Evolutionary conservation across 1,284 basidiomycete species (phyloP), one percentile per base, ranked within the genome.

Genomic region (Austroboletus novae-zelandiae): DNA sequence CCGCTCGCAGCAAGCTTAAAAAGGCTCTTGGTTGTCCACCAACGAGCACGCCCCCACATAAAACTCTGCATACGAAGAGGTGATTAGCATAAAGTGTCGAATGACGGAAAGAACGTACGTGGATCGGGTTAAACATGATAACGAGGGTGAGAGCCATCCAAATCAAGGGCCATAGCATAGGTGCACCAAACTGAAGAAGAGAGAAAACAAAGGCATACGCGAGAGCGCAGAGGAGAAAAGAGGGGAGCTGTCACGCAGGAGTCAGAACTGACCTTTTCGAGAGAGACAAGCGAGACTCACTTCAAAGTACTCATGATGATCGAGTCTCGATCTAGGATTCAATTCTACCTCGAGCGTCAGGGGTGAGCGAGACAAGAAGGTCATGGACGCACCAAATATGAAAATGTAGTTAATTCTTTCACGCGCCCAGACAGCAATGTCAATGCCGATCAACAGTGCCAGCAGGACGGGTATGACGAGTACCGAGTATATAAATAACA

Each of bases 391-490:
- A 89, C 87, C 87, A 61, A 97, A 95, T 43, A 98, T 95, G 66
- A 97, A 96, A 9, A 85, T 79, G 57, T 94, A 93, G 65, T 97
- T 97, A 61, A 97, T 93, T 36, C 91, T 76, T 9, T 86, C 76
- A 1, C 71, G 68, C 0, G 84, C 79, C 89, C 91, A 98, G 0
- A 87, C 88, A 20, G 84, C 64, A 11, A 98, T 61, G 65, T 98
- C 97, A 45, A 91, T 54, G 25, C 89, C 91, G 40, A 98, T 84
- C 0, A 96, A 72, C 29, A 95, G 62, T 0, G 83, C 74, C 64
- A 97, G 91, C 5, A 97, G 57, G 3, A 86, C 75, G 0, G 93
- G 92, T 3, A 97, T 69, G 45, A 86, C 75, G 34, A 95, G 70
- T 1, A 86, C 78, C 2, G 79, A 86, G 61, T 97, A 98, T 10